Base-by-base conservation (phyloP, 805 yeast species). In the Metschnikowia cerradonensis region DNA sequence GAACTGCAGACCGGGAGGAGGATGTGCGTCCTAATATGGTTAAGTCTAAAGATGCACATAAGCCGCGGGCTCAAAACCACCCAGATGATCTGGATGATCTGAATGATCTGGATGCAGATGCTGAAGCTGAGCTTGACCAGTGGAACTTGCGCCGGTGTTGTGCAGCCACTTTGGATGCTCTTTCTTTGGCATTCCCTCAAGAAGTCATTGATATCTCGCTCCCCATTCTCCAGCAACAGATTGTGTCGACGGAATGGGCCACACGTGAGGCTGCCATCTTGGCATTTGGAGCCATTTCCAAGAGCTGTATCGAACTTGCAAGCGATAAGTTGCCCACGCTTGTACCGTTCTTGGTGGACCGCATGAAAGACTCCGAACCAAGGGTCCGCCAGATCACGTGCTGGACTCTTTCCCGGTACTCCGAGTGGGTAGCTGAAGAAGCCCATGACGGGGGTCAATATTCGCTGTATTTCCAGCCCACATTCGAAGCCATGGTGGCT, bases 141-240 rank as follows among this genome's bases (percentile, higher is more conserved):
- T 94, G 99, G 99, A 90, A 84, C 60, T 70, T 94, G 52, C 79
- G 99, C 62, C 92, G 92, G 68, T 92, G 98, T 67, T 78, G 96
- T 4, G 98, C 98, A 3, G 94, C 97, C 3, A 86, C 97, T 0
- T 74, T 94, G 40, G 99, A 94, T 64, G 79, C 85, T 1, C 70
- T 94, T 50, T 86, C 97, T 0, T 73, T 83, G 23, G 75, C 76
- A 38, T 76, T 79, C 50, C 91, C 97, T 0, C 76, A 75, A 11
- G 82, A 80, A 51, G 91, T 89, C 2, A 72, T 92, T 42, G 73
- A 76, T 22, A 73, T 80, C 11, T 77, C 88, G 1, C 76, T 92
- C 55, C 97, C 99, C 2, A 71, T 84, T 13, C 73, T 94, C 51
- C 85, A 88, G 66, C 83, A 81, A 42, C 80, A 83, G 48, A 81